Percentiles rank a stretch among this genome's conserved stretches.
Evolutionary conservation across 1,139 yeast species (phyloP).

Genomic region (Nematodospora anomalae): DNA sequence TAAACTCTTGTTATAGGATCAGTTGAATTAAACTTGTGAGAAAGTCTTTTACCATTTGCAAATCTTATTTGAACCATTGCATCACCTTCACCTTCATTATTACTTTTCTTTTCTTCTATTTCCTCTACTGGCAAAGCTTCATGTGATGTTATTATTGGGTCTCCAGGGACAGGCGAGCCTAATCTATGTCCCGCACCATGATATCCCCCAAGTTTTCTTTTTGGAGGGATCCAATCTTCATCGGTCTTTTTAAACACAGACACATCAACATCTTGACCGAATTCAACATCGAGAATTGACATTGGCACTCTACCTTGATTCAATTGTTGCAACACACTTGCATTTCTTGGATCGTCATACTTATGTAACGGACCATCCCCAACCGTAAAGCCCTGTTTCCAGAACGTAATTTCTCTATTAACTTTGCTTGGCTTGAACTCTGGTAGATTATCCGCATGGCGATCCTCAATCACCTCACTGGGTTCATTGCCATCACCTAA

Average conservation of each 20-base stretch:
- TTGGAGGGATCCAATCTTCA: constrained; percentile 78
- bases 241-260: constrained; percentile 78
- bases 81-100: constrained; percentile 56
- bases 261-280: constrained; percentile 96
- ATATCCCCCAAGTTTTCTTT: constrained; percentile 67
- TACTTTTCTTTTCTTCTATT: constrained; percentile 5
- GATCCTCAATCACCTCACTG: constrained; percentile 37
- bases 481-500: constrained; percentile 65
- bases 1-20: constrained; percentile 72
- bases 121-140: constrained; percentile 18
- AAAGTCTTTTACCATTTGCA: constrained; percentile 73
- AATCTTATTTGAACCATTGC: constrained; percentile 79
- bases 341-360: constrained; percentile 89
- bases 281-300: constrained; percentile 73
- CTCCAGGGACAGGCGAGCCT: constrained; percentile 89
- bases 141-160: constrained; percentile 23
- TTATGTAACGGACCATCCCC: constrained; percentile 85
- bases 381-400: constrained; percentile 95
- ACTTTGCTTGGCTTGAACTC: constrained; percentile 48
- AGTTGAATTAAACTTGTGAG: constrained; percentile 62
- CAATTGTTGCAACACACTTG: constrained; percentile 71
- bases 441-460: constrained; percentile 21
- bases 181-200: constrained; percentile 82
- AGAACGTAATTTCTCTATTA: constrained; percentile 78
- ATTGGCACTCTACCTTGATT: constrained; percentile 94